Base-by-base conservation (phyloP, 176 grass and related monocot species). In the Eleusine indica region DNA sequence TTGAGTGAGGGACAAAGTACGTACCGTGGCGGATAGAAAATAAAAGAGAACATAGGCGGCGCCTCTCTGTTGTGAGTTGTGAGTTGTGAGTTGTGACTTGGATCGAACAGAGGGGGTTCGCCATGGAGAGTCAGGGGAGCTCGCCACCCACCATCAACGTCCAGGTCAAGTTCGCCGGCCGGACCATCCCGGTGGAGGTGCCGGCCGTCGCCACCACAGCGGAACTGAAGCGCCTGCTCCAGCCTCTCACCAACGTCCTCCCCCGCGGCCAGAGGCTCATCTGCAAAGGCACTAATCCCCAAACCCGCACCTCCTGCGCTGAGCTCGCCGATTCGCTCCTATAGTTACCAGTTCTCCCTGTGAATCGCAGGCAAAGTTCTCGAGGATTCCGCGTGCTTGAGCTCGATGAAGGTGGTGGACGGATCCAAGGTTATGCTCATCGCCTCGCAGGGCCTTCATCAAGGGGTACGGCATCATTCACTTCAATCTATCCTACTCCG, bases 351-450 rank as follows among this genome's bases (percentile, higher is more conserved):
- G 42, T 38, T 57, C 67, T 49, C 3, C 38, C 41, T 30, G 73
- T 64, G 54, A 62, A 62, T 76, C 16, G 66, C 92, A 98, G 95
- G 95, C 1, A 98, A 91, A 74, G 84, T 98, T 65, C 89, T 98
- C 49, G 73, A 78, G 37, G 92, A 98, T 39, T 68, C 78, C 17
- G 41, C 79, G 17, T 84, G 72, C 53, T 71, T 98, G 81, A 91
- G 75, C 60, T 94, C 88, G 76, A 67, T 91, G 79, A 82, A 88
- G 75, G 75, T 98, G 61, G 82, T 39, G 4, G 63, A 88, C 70
- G 89, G 95, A 83, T 93, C 92, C 66, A 98, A 98, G 82, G 71
- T 98, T 40, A 98, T 98, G 95, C 75, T 98, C 47, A 91, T 98
- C 73, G 95, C 95, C 9, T 86, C 90, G 66, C 90, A 93, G 83